Evolutionary conservation across 2,329 filamentous ascomycete species (phyloP).

Genomic region (Trichoderma sp.): DNA sequence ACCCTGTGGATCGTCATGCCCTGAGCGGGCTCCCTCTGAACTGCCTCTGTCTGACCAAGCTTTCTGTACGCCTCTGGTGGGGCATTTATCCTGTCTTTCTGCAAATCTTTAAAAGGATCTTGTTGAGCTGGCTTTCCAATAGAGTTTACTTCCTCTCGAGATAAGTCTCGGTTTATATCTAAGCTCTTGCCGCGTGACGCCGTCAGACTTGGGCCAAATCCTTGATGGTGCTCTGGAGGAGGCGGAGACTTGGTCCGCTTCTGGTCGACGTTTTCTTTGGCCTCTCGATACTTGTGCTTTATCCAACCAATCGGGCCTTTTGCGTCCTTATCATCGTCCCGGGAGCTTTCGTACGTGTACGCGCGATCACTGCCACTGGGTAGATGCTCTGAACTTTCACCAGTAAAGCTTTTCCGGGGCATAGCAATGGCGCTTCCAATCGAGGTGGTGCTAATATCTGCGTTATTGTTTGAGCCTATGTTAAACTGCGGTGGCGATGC

Average conservation of each 20-base stretch:
- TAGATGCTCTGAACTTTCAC: slow-evolving; percentile 52
- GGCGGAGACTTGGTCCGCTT: slow-evolving; percentile 60
- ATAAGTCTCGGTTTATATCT: slow-evolving; percentile 46
- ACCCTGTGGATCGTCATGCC: slow-evolving; percentile 13
- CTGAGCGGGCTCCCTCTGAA: slow-evolving; percentile 1
- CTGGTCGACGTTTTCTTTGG: slow-evolving; percentile 57
- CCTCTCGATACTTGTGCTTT: slow-evolving; percentile 60
- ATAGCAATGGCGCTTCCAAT: slow-evolving; percentile 61
- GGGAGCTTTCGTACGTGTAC: slow-evolving; percentile 40
- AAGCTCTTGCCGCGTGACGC: slow-evolving; percentile 49
- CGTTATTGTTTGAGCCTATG: slow-evolving; percentile 63
- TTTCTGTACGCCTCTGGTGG: not conserved
- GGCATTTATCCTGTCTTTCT: not conserved
- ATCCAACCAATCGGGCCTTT: slow-evolving; percentile 60
- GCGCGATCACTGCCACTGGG: slow-evolving; percentile 42
- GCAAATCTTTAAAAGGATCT: not conserved
- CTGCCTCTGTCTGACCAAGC: not conserved
- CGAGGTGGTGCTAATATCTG: slow-evolving; percentile 67
- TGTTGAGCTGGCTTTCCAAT: not conserved
- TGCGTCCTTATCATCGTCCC: slow-evolving; percentile 53
- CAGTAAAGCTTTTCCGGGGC: slow-evolving; percentile 51
- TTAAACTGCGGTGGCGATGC: slow-evolving; percentile 48
- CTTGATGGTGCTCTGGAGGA: slow-evolving; percentile 34
- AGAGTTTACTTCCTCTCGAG: slow-evolving; percentile 15
- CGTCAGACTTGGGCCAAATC: slow-evolving; percentile 33